Evolutionary conservation across 1,139 yeast genomes (phyloP), one percentile per base, ranked within the genome.

Genomic region (Geotrichum aggregatum): DNA sequence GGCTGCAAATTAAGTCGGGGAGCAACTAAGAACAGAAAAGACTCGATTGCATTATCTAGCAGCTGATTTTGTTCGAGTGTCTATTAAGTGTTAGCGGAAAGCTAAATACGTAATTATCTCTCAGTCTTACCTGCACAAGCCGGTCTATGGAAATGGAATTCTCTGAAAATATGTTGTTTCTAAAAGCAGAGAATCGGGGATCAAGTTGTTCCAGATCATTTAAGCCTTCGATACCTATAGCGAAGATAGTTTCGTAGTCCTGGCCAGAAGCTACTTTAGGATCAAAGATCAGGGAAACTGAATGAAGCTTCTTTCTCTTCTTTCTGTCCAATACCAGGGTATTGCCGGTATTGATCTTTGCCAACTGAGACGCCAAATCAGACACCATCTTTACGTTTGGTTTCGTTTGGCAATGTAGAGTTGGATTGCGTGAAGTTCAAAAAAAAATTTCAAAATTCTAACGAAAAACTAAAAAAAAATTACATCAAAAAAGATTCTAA

Each of bases 201-300:
- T 92, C 97, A 21, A 91, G 69, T 16, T 76, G 72, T 49, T 78
- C 78, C 50, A 92, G 74, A 60, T 87, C 94, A 38, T 80, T 81
- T 49, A 89, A 76, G 0, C 96, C 96, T 56, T 85, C 94, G 7
- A 78, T 63, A 2, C 94, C 86, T 53, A 81, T 78, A 52, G 83
- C 79, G 65, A 78, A 87, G 57, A 92, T 82, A 51, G 84, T 76
- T 63, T 89, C 97, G 65, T 80, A 89, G 67, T 94, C 98, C 72
- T 94, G 98, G 36, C 91, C 79, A 10, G 95, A 87, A 24, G 99
- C 98, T 54, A 81, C 82, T 64, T 84, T 82, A 8, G 96, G 78
- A 49, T 88, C 95, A 68, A 85, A 91, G 41, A 92, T 79, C 61
- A 92, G 78, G 47, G 98, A 92, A 44, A 87, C 83, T 24, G 95